These are phyloP conservation scores for Athelia psychrophila DNA, from an alignment of 1,284 basidiomycete species.

Conservation along the genomic window DNA sequence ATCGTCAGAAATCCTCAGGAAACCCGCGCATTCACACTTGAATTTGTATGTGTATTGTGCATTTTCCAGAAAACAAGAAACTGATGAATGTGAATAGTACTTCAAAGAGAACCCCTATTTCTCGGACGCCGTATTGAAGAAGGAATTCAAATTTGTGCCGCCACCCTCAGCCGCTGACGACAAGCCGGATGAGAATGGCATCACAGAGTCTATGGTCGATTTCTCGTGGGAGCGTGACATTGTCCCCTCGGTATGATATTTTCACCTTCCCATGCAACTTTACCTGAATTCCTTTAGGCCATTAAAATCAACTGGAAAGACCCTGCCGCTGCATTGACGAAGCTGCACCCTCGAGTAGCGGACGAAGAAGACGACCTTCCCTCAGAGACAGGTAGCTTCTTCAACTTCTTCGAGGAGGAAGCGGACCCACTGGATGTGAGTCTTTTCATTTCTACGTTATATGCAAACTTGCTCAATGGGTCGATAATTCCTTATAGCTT, in stretches of 20 bases:
- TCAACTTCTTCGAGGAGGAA: slow-evolving; percentile 79
- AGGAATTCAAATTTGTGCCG: slow-evolving; percentile 73
- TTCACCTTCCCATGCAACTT: not conserved
- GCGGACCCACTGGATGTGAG: slow-evolving; percentile 67
- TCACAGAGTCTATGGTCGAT: slow-evolving; percentile 71
- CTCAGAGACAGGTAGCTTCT: slow-evolving; percentile 79
- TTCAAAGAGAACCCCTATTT: slow-evolving; percentile 86
- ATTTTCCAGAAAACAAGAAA: not conserved
- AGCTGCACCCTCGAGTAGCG: slow-evolving; percentile 67
- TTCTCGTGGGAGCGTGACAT: slow-evolving; percentile 79
- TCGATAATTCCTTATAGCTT: slow-evolving; percentile 45
- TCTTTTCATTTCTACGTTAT: slow-evolving; percentile 10
- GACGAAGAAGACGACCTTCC: slow-evolving; percentile 55
- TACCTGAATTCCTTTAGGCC: slow-evolving; percentile 34
- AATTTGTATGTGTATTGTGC: slow-evolving; percentile 61
- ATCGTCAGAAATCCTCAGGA: slow-evolving; percentile 63
- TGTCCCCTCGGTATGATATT: slow-evolving; percentile 50
- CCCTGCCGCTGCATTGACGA: slow-evolving; percentile 69
- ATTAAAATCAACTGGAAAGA: slow-evolving; percentile 82
- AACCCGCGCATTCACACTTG: slow-evolving; percentile 70
- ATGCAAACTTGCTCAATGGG: slow-evolving; percentile 1
- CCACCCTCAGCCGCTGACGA: slow-evolving; percentile 51
- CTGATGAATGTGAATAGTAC: slow-evolving; percentile 39
- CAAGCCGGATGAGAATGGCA: slow-evolving; percentile 64
- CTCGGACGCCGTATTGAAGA: slow-evolving; percentile 67